Percentiles rank a stretch among this genome's conserved stretches.
Evolutionary conservation across 2,329 filamentous ascomycete genomes (phyloP).

Genomic region (Fusarium succisae): DNA sequence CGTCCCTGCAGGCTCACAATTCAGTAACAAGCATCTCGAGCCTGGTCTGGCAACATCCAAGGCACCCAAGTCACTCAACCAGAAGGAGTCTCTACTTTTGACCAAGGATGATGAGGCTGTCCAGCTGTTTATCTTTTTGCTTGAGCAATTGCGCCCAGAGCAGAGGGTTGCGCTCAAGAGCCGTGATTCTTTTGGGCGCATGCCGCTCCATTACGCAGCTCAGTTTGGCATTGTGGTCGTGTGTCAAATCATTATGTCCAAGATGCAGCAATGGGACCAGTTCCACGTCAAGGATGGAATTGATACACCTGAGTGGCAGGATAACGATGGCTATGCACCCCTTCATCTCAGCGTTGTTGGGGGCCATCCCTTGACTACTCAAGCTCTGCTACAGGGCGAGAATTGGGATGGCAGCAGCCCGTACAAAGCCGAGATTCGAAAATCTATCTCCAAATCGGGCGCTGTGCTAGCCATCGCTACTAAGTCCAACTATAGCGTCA

Average conservation of each 20-base stretch:
- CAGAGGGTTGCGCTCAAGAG: slow-evolving; percentile 75
- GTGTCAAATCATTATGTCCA: slow-evolving; percentile 85
- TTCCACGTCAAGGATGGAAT: slow-evolving; percentile 88
- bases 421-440: slow-evolving; percentile 71
- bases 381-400: slow-evolving; percentile 81
- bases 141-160: slow-evolving; percentile 73
- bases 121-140: slow-evolving; percentile 67
- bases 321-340: slow-evolving; percentile 89
- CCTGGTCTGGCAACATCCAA: slow-evolving; percentile 76
- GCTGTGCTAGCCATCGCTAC: slow-evolving; percentile 88
- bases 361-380: slow-evolving; percentile 87
- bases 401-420: slow-evolving; percentile 74
- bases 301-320: slow-evolving; percentile 89
- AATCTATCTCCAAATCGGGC: slow-evolving; percentile 81
- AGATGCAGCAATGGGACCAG: slow-evolving; percentile 88
- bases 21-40: slow-evolving; percentile 79
- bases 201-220: slow-evolving; percentile 91
- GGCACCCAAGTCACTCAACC: slow-evolving; percentile 67
- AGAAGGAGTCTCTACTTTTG: slow-evolving; percentile 74
- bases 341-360: slow-evolving; percentile 92
- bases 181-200: slow-evolving; percentile 81
- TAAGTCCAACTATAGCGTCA: slow-evolving; percentile 84
- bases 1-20: slow-evolving; percentile 59
- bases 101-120: slow-evolving; percentile 79
- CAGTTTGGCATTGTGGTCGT: slow-evolving; percentile 95